These are phyloP conservation scores for Chaetoceros muelleri DNA, from an alignment of 108 stramenopile species.

Conservation along the genomic window DNA sequence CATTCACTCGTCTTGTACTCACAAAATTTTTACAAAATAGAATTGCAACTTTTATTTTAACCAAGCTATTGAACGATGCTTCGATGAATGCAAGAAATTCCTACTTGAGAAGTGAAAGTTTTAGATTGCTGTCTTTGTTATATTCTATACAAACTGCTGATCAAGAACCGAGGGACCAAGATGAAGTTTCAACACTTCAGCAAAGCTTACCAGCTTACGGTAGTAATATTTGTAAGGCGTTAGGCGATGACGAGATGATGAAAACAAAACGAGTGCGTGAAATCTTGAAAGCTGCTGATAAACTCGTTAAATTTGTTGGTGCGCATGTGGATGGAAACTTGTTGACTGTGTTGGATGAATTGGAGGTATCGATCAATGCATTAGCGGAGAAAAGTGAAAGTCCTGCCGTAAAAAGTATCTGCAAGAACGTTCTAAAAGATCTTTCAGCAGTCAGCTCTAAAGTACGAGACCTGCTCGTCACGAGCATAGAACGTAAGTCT, in stretches of 20 bases:
- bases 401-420: conserved; percentile 8
- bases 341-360: conserved; percentile 2
- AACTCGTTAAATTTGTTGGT: conserved; percentile 20
- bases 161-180: not conserved
- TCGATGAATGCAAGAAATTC: conserved; percentile 35
- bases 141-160: not conserved
- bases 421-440: not conserved
- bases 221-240: conserved; percentile 4
- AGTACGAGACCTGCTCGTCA: not conserved
- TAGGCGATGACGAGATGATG: conserved; percentile 39
- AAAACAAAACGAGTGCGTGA: conserved; percentile 36
- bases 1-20: not conserved
- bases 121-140: conserved; percentile 1
- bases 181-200: not conserved
- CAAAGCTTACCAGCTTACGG: not conserved
- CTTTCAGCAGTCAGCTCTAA: no score
- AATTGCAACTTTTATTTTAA: conserved; percentile 26
- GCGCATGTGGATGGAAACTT: not conserved
- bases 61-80: conserved; percentile 28
- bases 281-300: conserved; percentile 36
- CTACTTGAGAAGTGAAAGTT: conserved; percentile 47
- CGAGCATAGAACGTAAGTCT: not conserved
- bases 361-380: not conserved
- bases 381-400: conserved; percentile 12
- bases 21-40: not conserved